A percentile compares a stretch with the other conserved stretches of the same genome.
Evolutionary conservation across 768 basidiomycete genomes (phyloP).

Genomic region (Filobasidium floriforme): DNA sequence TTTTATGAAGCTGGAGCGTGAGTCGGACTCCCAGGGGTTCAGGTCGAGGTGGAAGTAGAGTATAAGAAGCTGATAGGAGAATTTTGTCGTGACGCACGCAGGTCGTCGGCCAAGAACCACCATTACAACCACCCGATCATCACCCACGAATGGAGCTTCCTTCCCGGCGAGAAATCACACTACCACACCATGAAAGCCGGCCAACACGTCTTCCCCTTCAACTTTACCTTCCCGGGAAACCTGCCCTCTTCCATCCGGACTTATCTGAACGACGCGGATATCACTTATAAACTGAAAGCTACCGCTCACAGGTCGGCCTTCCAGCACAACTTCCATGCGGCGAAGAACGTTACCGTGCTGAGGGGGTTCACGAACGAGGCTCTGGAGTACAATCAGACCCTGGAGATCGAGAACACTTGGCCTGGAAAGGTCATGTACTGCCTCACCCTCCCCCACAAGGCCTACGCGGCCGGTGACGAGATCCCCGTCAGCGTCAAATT

Average conservation of each 20-base stretch:
- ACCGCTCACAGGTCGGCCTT: constrained; percentile 70
- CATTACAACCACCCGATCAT: constrained; percentile 54
- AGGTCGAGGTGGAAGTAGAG: neutral
- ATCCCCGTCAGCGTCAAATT: constrained; percentile 78
- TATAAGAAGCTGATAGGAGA: neutral
- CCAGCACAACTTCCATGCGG: constrained; percentile 59
- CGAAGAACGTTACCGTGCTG: constrained; percentile 58
- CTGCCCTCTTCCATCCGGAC: constrained; percentile 71
- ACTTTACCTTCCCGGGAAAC: constrained; percentile 72
- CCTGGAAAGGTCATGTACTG: constrained; percentile 95
- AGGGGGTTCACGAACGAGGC: constrained; percentile 72
- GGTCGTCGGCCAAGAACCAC: constrained; percentile 35
- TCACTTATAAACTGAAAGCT: constrained; percentile 85
- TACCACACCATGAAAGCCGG: constrained; percentile 92
- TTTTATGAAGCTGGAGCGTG: constrained; percentile 43
- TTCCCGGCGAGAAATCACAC: constrained; percentile 70
- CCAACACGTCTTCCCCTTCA: constrained; percentile 85
- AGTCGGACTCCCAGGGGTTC: constrained; percentile 18
- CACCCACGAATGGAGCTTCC: constrained; percentile 85
- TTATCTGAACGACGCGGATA: constrained; percentile 51
- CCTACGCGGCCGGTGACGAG: constrained; percentile 83
- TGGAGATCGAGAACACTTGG: constrained; percentile 90
- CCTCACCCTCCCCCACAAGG: constrained; percentile 81
- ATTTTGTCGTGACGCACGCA: too few relatives aligned
- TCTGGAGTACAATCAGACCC: constrained; percentile 88